Conservation (phyloP, 2,329 filamentous ascomycete genomes). For the Tricladium varicosporioides region DNA sequence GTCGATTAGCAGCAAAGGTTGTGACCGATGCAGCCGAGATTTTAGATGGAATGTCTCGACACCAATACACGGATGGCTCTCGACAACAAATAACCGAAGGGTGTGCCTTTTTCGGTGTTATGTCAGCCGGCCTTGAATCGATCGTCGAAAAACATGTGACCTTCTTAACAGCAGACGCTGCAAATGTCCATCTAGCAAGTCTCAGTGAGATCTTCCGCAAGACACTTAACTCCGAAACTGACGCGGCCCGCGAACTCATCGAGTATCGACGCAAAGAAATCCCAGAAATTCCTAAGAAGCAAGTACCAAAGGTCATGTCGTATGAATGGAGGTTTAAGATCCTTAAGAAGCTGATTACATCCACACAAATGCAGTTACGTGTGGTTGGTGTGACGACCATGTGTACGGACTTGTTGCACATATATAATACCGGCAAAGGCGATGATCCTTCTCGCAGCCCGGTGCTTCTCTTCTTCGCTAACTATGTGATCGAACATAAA, state of each 20-base stretch:
- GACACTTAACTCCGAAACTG: conserved; percentile 34
- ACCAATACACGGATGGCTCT: conserved; percentile 29
- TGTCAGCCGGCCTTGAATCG: conserved; percentile 42
- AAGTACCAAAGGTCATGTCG: conserved; percentile 49
- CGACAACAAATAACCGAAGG: conserved; percentile 40
- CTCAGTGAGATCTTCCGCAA: conserved; percentile 45
- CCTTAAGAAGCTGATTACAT: conserved; percentile 71
- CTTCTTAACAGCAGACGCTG: conserved; percentile 46
- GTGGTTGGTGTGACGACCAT: conserved; percentile 75
- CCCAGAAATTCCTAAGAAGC: conserved; percentile 33
- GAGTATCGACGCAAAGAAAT: conserved; percentile 28
- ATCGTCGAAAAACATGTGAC: conserved; percentile 57
- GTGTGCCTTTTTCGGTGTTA: conserved; percentile 43
- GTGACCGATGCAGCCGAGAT: conserved; percentile 19
- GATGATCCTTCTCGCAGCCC: conserved; percentile 40
- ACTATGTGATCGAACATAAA: conserved; percentile 66
- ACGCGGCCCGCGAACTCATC: conserved; percentile 21
- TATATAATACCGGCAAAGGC: conserved; percentile 57
- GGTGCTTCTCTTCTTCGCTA: conserved; percentile 65
- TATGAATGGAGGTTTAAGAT: conserved; percentile 69
- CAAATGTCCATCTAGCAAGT: conserved; percentile 38
- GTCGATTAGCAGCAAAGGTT: conserved; percentile 23
- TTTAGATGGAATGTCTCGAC: conserved; percentile 14
- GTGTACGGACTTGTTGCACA: conserved; percentile 64
- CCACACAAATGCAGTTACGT: conserved; percentile 86